A percentile compares a stretch with the other conserved stretches of the same genome.
phyloP scores from a whole-genome alignment of 441 rosid species.

The Macaranga tanarius region DNA sequence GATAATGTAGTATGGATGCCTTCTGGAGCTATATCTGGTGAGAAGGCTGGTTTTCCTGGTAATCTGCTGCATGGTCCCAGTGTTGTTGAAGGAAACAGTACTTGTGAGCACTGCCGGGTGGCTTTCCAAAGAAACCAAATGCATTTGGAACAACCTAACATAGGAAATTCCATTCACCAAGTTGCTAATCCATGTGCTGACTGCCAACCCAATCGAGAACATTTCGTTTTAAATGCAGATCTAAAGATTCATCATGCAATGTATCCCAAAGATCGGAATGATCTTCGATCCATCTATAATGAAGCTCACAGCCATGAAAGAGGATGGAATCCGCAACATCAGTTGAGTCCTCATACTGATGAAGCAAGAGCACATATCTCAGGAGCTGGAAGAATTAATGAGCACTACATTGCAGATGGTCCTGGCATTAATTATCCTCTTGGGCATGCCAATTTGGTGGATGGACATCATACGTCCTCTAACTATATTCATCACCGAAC shows the following conservation, averaged over 20 bases:
- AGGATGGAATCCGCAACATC: conserved; percentile 76
- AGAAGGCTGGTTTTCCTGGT: conserved; percentile 79
- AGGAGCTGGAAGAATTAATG: conserved; percentile 68
- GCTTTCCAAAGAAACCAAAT: conserved; percentile 60
- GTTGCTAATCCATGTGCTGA: conserved; percentile 50
- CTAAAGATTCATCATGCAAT: conserved; percentile 49
- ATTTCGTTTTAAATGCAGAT: conserved; percentile 56
- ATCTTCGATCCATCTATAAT: conserved; percentile 41
- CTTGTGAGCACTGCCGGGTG: conserved; percentile 65
- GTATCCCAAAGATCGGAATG: conserved; percentile 54
- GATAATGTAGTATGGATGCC: conserved; percentile 82
- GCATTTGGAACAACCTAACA: conserved; percentile 59
- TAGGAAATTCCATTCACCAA: conserved; percentile 56
- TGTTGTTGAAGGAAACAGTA: conserved; percentile 58
- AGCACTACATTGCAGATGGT: conserved; percentile 62
- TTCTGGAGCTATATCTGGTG: conserved; percentile 57
- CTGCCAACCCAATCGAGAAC: conserved; percentile 59
- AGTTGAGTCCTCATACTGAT: conserved; percentile 56
- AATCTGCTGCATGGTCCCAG: conserved; percentile 59
- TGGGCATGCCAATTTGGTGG: conserved; percentile 53
- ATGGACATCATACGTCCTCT: conserved; percentile 50
- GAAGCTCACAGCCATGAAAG: conserved; percentile 69
- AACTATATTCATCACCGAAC: conserved; percentile 47
- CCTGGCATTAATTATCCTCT: conserved; percentile 55
- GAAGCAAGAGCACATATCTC: conserved; percentile 58